Evolutionary conservation across 805 yeast species (phyloP), one percentile per base, ranked within the genome.

Genomic region (Wickerhamomyces subpelliculosus): DNA sequence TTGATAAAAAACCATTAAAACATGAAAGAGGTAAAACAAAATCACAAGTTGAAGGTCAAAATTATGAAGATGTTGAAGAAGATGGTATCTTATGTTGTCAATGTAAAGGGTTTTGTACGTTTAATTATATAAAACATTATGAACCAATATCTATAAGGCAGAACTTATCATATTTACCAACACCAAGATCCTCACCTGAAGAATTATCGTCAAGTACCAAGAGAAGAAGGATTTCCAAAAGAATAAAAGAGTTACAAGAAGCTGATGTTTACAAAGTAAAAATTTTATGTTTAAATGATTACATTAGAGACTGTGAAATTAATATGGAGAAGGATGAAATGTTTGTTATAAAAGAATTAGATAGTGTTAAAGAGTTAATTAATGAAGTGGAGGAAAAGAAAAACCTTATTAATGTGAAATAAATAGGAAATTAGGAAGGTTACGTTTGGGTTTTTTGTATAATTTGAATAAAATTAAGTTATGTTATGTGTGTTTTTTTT

Each of bases 61-160:
- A n/a, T n/a, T n/a, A n/a, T 16, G 20, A 27, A 27, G 29, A 27
- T 7, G 11, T 16, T 8, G 54, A 47, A 8, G 60, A 53, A 6
- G 62, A 60, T 23, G 58, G 57, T 3, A 57, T 62, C 21, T 40
- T 58, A 18, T 66, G 71, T 43, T 35, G 52, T 1, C 39, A 45
- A 21, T 66, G 70, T 43, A 58, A 58, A 30, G 57, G 67, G 2
- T 60, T 64, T 23, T 66, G 70, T 40, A 57, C 67, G 2, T 52
- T 60, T 35, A 57, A 58, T 4, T 66, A 60, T 43, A 54, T 64
- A 5, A 45, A 54, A 14, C 51, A 41, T 32, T 47, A 33, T 30
- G 44, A 27, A 37, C 14, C 42, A 46, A 18, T 37, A 35, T 46
- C 54, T 45, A 37, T 25, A 26, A 19, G 38, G 24, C 34, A 41